Base-by-base conservation (phyloP, 2,329 filamentous ascomycete species). In the Shiraia sp. region DNA sequence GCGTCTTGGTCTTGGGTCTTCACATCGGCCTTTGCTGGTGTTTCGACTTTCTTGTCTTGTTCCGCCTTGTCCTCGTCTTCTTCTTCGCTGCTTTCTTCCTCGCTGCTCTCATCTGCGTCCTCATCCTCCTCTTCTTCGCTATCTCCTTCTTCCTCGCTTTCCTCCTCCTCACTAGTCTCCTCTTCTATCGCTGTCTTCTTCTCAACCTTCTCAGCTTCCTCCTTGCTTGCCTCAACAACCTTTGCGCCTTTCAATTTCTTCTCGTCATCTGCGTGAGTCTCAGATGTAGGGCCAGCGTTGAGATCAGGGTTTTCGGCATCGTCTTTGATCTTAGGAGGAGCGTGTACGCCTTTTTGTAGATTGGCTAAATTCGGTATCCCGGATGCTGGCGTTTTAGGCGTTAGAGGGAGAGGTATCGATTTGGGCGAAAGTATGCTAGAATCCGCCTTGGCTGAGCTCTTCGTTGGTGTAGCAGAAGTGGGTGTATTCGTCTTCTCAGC, bases 401-500 rank as follows among this genome's bases (percentile, higher is more conserved):
- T 65, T 9, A 52, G 47, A 10, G 59, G 61, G 3, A 65, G 45
- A 3, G 62, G 57, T 29, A 57, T 58, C 7, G 51, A 56, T 23
- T 47, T 45, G 4, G 60, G 60, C 10, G 59, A 64, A 12, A 63
- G 50, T 6, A 61, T 42, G 12, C 45, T 36, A n/a, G 36, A 32
- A 10, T 49, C 43, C 9, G 42, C 40, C 36, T 45, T 42, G 34
- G 59, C 32, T 13, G 53, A 45, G 22, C 45, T 63, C 35, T 70
- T 66, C 8, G 59, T 62, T 13, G 64, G 61, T 7, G 52, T 54
- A 8, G 53, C 40, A 1, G 51, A 45, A 12, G 50, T 48, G 2
- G 62, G 59, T 7, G 55, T 57, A 35, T 59, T 62, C 6, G 57
- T 57, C 47, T 69, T 69, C 53, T 66, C 57, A 0, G 57, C 55